A percentile compares a stretch with the other conserved stretches of the same genome.
phyloP scores from a whole-genome alignment of 139 green algal species.

The Eudorina sp. region DNA sequence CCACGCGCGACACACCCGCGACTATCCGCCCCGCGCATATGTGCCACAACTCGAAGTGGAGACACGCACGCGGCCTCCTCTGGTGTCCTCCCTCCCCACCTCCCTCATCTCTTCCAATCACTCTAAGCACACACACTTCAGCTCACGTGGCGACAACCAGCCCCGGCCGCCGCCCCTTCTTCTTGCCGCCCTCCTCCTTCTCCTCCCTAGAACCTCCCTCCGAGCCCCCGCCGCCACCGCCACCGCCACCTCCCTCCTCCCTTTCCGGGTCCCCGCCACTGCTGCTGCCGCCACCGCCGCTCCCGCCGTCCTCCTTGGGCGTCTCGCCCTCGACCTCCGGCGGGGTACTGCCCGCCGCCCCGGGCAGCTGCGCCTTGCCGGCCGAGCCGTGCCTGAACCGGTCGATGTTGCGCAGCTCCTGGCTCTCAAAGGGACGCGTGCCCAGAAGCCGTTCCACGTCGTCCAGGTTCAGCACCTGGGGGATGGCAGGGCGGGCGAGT shows the following conservation, averaged over 20 bases:
- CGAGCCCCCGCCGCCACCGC: neutral
- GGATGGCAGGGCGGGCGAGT: too few species aligned
- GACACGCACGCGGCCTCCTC: too few species aligned
- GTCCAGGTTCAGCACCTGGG: conserved; percentile 89
- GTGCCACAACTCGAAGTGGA: too few species aligned
- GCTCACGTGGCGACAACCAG: conserved; percentile 27
- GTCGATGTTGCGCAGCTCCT: conserved; percentile 98
- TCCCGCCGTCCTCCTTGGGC: neutral
- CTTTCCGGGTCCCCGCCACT: neutral
- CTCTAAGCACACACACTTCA: too few species aligned
- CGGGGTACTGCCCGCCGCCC: too few species aligned
- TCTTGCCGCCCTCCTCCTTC: neutral
- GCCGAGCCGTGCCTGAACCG: conserved; percentile 73
- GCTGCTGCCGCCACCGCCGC: neutral
- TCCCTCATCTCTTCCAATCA: too few species aligned
- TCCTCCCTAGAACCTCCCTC: too few species aligned
- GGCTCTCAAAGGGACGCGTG: conserved; percentile 85
- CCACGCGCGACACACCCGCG: too few species aligned
- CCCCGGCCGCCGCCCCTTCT: conserved; percentile 12
- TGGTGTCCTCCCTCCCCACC: too few species aligned
- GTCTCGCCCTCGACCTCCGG: neutral
- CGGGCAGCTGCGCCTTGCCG: neutral
- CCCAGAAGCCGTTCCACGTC: conserved; percentile 94
- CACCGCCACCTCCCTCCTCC: neutral
- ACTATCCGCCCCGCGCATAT: too few species aligned